Percentiles rank a stretch among this genome's conserved stretches.
These are phyloP conservation scores for Aspergillus caelatus DNA, from an alignment of 2,329 filamentous ascomycete genomes.

Conservation along the genomic window DNA sequence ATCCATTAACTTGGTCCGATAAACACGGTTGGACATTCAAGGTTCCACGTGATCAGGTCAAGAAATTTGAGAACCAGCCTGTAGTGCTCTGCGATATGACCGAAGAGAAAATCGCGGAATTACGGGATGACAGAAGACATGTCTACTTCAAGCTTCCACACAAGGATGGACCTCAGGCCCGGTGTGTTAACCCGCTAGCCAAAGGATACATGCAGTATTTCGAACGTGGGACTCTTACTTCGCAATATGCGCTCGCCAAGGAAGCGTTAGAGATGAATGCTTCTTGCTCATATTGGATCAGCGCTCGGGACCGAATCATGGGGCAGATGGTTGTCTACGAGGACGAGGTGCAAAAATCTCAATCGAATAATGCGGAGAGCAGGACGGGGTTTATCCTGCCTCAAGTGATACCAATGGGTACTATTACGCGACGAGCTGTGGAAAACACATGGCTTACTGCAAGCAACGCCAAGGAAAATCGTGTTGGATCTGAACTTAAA, in stretches of 20 bases:
- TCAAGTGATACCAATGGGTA: slow-evolving; percentile 97
- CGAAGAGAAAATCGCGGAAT: slow-evolving; percentile 67
- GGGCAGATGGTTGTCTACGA: slow-evolving; percentile 95
- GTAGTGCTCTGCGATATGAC: slow-evolving; percentile 75
- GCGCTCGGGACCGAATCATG: slow-evolving; percentile 86
- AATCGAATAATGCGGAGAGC: slow-evolving; percentile 20
- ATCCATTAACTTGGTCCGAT: slow-evolving; percentile 91
- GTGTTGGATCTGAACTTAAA: slow-evolving; percentile 95
- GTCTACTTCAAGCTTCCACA: slow-evolving; percentile 93
- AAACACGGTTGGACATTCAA: slow-evolving; percentile 91
- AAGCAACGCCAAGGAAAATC: slow-evolving; percentile 93
- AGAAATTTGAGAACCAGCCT: slow-evolving; percentile 70
- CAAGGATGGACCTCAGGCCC: slow-evolving; percentile 84
- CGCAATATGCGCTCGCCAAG: slow-evolving; percentile 86
- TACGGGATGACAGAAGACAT: slow-evolving; percentile 68
- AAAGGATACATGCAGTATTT: slow-evolving; percentile 92
- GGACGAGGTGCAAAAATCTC: slow-evolving; percentile 53
- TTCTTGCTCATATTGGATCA: slow-evolving; percentile 99
- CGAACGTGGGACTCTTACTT: slow-evolving; percentile 83
- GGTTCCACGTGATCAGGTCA: slow-evolving; percentile 64
- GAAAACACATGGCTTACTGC: slow-evolving; percentile 99
- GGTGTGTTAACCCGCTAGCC: slow-evolving; percentile 84
- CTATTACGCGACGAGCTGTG: slow-evolving; percentile 88
- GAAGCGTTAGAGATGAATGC: slow-evolving; percentile 98
- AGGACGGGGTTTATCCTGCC: slow-evolving; percentile 84